Evolutionary conservation across 371 early-diverging fungal genomes (phyloP).

Genomic region (Mortierella sp.): DNA sequence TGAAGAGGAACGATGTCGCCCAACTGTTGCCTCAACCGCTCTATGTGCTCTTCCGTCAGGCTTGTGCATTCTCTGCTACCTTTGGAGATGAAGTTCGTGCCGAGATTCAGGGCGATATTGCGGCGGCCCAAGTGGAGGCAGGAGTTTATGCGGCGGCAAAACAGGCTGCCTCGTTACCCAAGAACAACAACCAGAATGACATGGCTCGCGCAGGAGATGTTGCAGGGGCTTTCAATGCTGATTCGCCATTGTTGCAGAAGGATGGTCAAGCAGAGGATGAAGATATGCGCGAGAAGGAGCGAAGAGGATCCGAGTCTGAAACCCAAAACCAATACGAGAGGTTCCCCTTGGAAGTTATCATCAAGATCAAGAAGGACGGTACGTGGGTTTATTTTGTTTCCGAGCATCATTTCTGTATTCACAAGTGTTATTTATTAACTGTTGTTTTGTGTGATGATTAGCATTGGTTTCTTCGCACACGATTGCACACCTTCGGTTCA

Average conservation of each 20-base stretch:
- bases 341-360: conserved; percentile 37
- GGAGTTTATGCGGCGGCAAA: conserved; percentile 14
- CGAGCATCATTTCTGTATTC: neutral
- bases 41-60: conserved; percentile 45
- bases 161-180: conserved; percentile 12
- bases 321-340: conserved; percentile 26
- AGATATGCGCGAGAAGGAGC: conserved; percentile 18
- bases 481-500: conserved; percentile 36
- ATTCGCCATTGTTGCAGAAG: conserved; percentile 29
- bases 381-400: neutral
- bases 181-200: neutral
- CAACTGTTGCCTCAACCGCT: conserved; percentile 41
- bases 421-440: neutral
- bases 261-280: conserved; percentile 28
- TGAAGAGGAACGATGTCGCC: conserved; percentile 39
- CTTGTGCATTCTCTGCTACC: conserved; percentile 39
- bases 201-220: conserved; percentile 1
- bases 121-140: conserved; percentile 30
- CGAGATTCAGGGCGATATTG: conserved; percentile 40
- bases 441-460: neutral
- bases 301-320: conserved; percentile 20
- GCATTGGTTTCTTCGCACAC: conserved; percentile 33
- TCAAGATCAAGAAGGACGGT: conserved; percentile 53
- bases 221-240: neutral
- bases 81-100: conserved; percentile 49